Evolutionary conservation across 2,329 filamentous ascomycete species (phyloP).

Genomic region (Trichoderma citrinoviride): DNA sequence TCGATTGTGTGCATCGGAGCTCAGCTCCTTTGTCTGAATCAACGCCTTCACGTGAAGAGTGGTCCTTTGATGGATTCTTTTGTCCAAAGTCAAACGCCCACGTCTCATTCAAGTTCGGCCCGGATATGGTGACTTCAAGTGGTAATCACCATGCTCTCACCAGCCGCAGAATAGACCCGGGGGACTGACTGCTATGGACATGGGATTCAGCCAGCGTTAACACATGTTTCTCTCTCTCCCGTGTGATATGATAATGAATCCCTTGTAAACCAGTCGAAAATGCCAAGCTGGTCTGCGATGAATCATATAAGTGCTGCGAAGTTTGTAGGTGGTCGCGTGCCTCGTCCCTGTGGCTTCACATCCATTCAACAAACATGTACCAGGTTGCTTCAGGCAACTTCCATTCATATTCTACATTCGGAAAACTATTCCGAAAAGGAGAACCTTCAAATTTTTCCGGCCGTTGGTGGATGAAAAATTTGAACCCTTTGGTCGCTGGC

Average conservation of each 20-base stretch:
- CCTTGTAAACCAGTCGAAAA: background rate
- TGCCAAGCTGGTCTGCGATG: background rate
- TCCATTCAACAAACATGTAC: background rate
- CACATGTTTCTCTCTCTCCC: too few species aligned
- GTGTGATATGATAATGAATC: background rate
- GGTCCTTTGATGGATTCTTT: conserved; percentile 6
- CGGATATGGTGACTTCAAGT: background rate
- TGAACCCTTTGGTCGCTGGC: conserved; percentile 6
- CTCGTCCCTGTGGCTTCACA: background rate
- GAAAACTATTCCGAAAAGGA: background rate
- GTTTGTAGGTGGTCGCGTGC: background rate
- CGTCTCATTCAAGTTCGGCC: conserved; percentile 4
- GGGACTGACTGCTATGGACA: background rate
- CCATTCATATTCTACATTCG: background rate
- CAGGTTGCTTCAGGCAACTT: background rate
- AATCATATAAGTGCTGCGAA: background rate
- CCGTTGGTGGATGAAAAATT: background rate
- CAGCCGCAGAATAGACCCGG: background rate
- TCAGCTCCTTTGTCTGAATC: background rate
- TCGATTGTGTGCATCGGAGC: background rate
- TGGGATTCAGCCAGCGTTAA: background rate
- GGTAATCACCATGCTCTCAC: background rate
- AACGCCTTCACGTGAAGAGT: background rate
- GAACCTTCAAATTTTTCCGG: background rate
- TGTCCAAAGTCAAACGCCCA: conserved; percentile 12